Conservation (phyloP, 768 basidiomycete genomes). For the Mycena rebaudengoi region DNA sequence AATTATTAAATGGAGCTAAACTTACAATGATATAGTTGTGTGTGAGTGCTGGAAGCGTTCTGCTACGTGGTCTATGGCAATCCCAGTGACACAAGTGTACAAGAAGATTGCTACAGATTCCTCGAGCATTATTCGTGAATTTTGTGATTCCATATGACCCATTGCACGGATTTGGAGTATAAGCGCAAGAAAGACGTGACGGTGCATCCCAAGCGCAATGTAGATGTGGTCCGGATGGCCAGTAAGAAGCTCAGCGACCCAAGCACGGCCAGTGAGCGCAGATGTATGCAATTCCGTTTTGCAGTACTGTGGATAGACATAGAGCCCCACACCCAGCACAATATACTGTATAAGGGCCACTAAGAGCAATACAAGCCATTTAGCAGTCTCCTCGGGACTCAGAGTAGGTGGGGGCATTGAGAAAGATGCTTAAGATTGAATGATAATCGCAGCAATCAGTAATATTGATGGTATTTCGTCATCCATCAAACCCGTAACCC, state of each 20-base stretch:
- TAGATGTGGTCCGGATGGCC: conserved; percentile 23
- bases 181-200: conserved; percentile 13
- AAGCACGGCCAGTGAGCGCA: conserved; percentile 19
- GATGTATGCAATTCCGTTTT: conserved; percentile 12
- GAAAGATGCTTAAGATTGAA: too few relatives aligned
- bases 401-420: neutral
- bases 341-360: neutral
- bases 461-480: too few relatives aligned
- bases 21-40: conserved; percentile 29
- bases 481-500: too few relatives aligned
- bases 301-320: neutral
- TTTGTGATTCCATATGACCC: neutral
- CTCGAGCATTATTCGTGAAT: conserved; percentile 23
- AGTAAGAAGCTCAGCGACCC: conserved; percentile 18
- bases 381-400: neutral
- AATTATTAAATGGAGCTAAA: conserved; percentile 16
- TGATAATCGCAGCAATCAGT: too few relatives aligned
- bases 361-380: neutral
- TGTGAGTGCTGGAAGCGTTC: too few relatives aligned
- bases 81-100: conserved; percentile 33
- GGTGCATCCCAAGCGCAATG: conserved; percentile 12
- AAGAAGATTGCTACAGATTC: conserved; percentile 39
- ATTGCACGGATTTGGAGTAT: neutral
- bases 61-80: conserved; percentile 32
- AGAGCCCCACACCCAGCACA: conserved; percentile 1